Percentiles rank a stretch among this genome's conserved stretches.
These are phyloP conservation scores for Holtermanniella nyarrowii DNA, from an alignment of 768 basidiomycete species.

Conservation along the genomic window DNA sequence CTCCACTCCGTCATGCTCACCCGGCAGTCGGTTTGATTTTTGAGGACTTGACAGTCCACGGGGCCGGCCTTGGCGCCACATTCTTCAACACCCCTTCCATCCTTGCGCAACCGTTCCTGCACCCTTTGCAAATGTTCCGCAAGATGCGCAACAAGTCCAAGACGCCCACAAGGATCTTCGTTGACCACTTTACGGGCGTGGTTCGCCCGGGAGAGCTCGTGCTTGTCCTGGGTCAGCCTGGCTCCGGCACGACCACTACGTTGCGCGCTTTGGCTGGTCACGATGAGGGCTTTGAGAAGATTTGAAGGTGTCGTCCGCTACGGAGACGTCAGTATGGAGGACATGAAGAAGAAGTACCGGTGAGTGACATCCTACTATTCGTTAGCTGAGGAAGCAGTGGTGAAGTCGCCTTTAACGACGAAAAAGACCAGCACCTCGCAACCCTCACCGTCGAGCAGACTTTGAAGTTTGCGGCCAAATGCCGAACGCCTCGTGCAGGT, in stretches of 20 bases:
- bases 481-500: constrained; percentile 22
- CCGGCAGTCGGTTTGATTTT: background rate
- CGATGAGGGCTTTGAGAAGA: constrained; percentile 54
- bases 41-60: background rate
- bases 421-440: constrained; percentile 32
- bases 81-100: background rate
- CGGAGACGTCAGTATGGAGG: constrained; percentile 55
- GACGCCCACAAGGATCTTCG: constrained; percentile 22
- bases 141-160: background rate
- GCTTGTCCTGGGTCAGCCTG: constrained; percentile 57
- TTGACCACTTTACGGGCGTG: constrained; percentile 50
- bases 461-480: constrained; percentile 30
- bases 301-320: constrained; percentile 64
- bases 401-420: background rate
- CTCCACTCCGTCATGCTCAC: too few relatives aligned
- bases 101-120: background rate
- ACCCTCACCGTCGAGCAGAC: constrained; percentile 31
- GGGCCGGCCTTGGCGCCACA: background rate
- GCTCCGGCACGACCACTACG: constrained; percentile 71
- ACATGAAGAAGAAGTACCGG: constrained; percentile 53
- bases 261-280: constrained; percentile 70
- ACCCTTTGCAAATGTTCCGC: background rate
- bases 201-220: constrained; percentile 57
- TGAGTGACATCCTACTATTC: too few relatives aligned
- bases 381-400: too few relatives aligned